Evolutionary conservation across 352 stramenopile species (phyloP), one percentile per base, ranked within the genome.

Genomic region (Phytophthora palmivora): DNA sequence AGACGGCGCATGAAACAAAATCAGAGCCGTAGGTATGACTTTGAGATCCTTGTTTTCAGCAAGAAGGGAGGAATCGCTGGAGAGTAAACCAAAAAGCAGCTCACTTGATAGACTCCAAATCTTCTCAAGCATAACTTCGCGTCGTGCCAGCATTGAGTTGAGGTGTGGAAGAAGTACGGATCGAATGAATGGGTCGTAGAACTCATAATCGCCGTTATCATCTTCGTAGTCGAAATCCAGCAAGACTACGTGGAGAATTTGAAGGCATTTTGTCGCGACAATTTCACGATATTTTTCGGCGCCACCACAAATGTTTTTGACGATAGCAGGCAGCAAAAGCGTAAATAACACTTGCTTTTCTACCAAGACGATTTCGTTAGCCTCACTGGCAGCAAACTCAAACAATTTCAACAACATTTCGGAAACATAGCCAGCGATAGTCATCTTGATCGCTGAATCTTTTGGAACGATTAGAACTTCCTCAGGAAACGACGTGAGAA

Each of bases 61-160:
- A n/a, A 85, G 16, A 26, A 83, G 50, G 26, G 45, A 56, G 6
- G 63, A 52, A 36, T 86, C 63, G 1, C 58, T 70, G 3, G 74
- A 80, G 1, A 87, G 46, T 21, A 85, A 63, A 0, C 70, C 70
- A 45, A 75, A 73, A 0, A 92, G 50, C 9, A 92, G 51, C 16
- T 92, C 78, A 14, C 80, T 64, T 7, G 68, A 39, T 16, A 87
- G 72, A 12, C 67, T 69, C 80, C 78, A 87, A 37, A 82, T 70
- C 10, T 72, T 78, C 56, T 92, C 78, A 19, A 75, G 54, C 21
- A 65, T 19, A 14, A n/a, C 19, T 2, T 56, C 33, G 0, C 30
- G 21, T 21, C 6, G 47, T 8, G 15, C 54, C 7, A 84, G 24
- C 2, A 89, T 26, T 3, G 49, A 24, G n/a, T 63, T 54, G 3